These are phyloP conservation scores for Bimuria novae-zelandiae DNA, from an alignment of 2,329 filamentous ascomycete species.

Conservation along the genomic window DNA sequence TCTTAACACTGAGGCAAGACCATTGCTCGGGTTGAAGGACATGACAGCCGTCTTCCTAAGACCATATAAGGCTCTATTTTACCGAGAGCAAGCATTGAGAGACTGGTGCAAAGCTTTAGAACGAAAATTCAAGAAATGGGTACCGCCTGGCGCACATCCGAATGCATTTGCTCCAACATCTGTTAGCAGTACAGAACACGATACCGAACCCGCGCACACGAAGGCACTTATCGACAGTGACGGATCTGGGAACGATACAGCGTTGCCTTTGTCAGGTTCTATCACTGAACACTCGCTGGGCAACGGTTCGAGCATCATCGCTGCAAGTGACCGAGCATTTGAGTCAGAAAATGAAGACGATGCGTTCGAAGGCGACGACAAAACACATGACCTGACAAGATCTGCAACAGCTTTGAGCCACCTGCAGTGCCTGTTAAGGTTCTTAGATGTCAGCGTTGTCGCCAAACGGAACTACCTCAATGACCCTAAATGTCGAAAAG, in stretches of 20 bases:
- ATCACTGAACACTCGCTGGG: too few relatives aligned
- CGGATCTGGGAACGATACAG: too few relatives aligned
- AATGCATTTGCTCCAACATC: background rate
- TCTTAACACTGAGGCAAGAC: background rate
- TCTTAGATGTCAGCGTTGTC: background rate
- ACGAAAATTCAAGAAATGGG: background rate
- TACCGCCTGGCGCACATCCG: background rate
- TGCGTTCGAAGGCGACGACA: background rate
- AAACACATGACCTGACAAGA: background rate
- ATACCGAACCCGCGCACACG: too few relatives aligned
- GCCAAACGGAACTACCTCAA: conserved; percentile 4
- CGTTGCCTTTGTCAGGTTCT: too few relatives aligned
- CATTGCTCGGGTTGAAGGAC: background rate
- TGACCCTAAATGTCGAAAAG: conserved; percentile 4
- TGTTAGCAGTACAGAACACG: too few relatives aligned
- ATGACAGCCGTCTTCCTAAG: conserved; percentile 2
- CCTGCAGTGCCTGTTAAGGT: conserved; percentile 4
- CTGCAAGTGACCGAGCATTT: background rate
- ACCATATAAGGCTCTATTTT: conserved; percentile 6
- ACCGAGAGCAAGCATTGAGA: conserved; percentile 1
- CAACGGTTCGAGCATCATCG: background rate
- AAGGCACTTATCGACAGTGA: too few relatives aligned
- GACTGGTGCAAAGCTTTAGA: conserved; percentile 3
- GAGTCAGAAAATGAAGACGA: background rate
- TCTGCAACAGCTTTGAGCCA: background rate